Conservation (phyloP, 345 rosid genomes). For the Kandelia obovata region DNA sequence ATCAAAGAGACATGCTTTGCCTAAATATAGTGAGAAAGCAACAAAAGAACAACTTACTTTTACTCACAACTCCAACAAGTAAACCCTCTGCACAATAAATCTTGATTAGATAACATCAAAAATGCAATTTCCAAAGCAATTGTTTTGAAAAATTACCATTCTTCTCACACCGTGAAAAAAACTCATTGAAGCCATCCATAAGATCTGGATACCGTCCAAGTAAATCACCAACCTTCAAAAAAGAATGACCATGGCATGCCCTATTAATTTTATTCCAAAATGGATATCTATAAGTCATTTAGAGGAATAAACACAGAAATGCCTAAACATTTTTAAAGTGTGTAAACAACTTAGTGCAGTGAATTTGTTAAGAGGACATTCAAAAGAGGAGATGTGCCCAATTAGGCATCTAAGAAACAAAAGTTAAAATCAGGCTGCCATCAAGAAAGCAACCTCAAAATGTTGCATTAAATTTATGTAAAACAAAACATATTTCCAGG, state of each 20-base stretch:
- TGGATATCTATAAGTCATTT: background rate
- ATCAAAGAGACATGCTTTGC: no score
- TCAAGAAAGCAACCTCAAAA: background rate
- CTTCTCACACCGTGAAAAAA: slow-evolving; percentile 83
- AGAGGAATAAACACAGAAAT: background rate
- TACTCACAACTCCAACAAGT: slow-evolving; percentile 73
- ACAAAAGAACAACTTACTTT: slow-evolving; percentile 55
- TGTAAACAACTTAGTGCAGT: no score
- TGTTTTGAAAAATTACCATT: slow-evolving; percentile 46
- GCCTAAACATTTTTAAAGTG: background rate
- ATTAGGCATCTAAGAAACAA: background rate
- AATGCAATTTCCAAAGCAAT: slow-evolving; percentile 11
- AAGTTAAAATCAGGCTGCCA: background rate
- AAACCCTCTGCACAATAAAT: slow-evolving; percentile 65
- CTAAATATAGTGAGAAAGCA: background rate
- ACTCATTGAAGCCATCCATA: slow-evolving; percentile 76
- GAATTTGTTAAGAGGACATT: slow-evolving; percentile 5
- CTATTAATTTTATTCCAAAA: slow-evolving; percentile 13
- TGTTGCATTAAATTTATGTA: background rate
- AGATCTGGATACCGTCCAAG: slow-evolving; percentile 77
- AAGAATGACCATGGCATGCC: slow-evolving; percentile 8
- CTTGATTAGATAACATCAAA: slow-evolving; percentile 17
- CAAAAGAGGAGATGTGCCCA: slow-evolving; percentile 4
- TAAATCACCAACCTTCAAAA: slow-evolving; percentile 60
- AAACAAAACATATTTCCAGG: background rate